Conservation (phyloP, 768 basidiomycete species). For the Leccinum longicurvipes region DNA sequence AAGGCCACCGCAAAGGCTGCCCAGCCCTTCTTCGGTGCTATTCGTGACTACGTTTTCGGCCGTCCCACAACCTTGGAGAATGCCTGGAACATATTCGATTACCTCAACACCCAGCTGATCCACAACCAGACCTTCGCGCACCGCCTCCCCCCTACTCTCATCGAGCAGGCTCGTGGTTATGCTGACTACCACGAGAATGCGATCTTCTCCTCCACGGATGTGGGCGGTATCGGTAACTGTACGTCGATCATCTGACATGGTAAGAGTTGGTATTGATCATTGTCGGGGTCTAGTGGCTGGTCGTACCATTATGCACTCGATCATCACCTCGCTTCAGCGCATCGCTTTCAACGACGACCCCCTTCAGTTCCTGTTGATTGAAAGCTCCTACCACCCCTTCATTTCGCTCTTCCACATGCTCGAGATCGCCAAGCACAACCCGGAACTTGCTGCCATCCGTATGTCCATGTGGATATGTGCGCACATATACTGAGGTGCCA, state of each 20-base stretch:
- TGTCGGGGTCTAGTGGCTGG: slow-evolving; percentile 60
- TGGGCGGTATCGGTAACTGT: slow-evolving; percentile 77
- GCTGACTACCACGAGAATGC: slow-evolving; percentile 80
- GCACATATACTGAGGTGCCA: slow-evolving; percentile 10
- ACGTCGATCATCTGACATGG: slow-evolving; percentile 28
- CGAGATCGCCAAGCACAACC: slow-evolving; percentile 54
- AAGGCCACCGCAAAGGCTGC: slow-evolving; percentile 56
- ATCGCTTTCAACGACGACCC: slow-evolving; percentile 79
- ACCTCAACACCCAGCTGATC: slow-evolving; percentile 66
- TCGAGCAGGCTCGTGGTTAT: slow-evolving; percentile 69
- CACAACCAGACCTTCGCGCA: slow-evolving; percentile 83
- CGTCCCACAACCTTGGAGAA: slow-evolving; percentile 66
- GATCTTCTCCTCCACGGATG: slow-evolving; percentile 62
- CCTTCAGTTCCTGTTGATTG: slow-evolving; percentile 72
- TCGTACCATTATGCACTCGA: slow-evolving; percentile 69
- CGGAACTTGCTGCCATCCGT: slow-evolving; percentile 65
- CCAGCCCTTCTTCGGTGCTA: slow-evolving; percentile 58
- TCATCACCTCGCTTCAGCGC: slow-evolving; percentile 69
- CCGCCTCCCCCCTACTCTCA: slow-evolving; percentile 73
- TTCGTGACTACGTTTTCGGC: slow-evolving; percentile 72
- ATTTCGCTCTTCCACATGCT: slow-evolving; percentile 83
- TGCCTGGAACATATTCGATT: slow-evolving; percentile 79
- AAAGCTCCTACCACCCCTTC: slow-evolving; percentile 88
- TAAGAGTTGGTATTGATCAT: slow-evolving; percentile 6
- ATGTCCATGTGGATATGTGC: slow-evolving; percentile 29